A percentile compares a stretch with the other conserved stretches of the same genome.
phyloP scores from a whole-genome alignment of 2,329 filamentous ascomycete species.

The Colletotrichum sp. region DNA sequence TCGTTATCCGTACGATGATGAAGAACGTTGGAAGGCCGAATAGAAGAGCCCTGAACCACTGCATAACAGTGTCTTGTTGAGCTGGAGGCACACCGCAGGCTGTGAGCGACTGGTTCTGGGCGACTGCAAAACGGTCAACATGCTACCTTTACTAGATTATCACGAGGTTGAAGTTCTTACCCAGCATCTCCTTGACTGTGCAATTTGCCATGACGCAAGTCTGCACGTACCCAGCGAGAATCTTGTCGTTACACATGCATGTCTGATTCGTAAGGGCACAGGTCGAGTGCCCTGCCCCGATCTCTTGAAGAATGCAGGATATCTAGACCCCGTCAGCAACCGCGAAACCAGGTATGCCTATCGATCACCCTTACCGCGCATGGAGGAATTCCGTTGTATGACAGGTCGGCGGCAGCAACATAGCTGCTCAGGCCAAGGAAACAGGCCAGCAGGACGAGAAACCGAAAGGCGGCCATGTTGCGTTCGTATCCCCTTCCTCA shows the following conservation, averaged over 20 bases:
- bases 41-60: not conserved
- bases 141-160: not conserved
- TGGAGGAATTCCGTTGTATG: not conserved
- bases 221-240: not conserved
- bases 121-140: not conserved
- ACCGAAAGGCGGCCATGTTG: not conserved
- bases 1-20: not conserved
- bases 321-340: not conserved
- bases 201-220: slow-evolving; percentile 4
- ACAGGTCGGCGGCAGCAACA: not conserved
- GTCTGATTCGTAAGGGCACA: slow-evolving; percentile 2
- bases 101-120: not conserved
- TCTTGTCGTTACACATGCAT: slow-evolving; percentile 10
- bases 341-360: not conserved
- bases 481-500: not conserved
- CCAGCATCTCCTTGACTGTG: slow-evolving; percentile 10
- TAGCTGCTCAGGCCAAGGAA: not conserved
- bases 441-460: slow-evolving; percentile 2
- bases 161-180: not conserved
- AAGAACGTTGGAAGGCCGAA: slow-evolving; percentile 4
- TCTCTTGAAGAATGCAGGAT: slow-evolving; percentile 4
- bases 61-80: not conserved
- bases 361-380: not conserved
- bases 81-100: slow-evolving; percentile 1
- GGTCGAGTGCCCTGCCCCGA: not conserved